Evolutionary conservation across 225 moss, liverwort and hornwort species (phyloP).

Genomic region (Thuidium tamariscinum): DNA sequence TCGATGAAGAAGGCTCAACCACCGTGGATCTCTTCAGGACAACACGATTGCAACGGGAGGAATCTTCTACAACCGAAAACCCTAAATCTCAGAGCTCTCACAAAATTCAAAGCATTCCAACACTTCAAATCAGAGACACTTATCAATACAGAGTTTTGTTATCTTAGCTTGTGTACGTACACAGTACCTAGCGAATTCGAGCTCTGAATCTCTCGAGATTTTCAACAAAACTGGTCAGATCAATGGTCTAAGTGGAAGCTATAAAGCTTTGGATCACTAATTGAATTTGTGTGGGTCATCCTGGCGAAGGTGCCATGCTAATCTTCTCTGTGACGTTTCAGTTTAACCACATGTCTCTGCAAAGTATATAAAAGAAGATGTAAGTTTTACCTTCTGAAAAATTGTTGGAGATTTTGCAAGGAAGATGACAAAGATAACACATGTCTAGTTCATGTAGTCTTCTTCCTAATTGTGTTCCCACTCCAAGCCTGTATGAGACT

Average conservation of each 20-base stretch:
- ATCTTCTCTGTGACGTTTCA: conserved; percentile 44
- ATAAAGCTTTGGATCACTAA: not conserved
- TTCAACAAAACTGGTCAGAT: not conserved
- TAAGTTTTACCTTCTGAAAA: too few species aligned
- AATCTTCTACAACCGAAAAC: not conserved
- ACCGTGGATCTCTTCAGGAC: not conserved
- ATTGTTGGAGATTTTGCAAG: too few species aligned
- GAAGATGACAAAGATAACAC: too few species aligned
- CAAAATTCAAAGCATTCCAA: not conserved
- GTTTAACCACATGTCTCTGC: conserved; percentile 33
- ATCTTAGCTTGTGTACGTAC: not conserved
- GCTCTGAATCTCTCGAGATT: not conserved
- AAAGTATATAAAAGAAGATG: too few species aligned
- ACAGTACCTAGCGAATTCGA: not conserved
- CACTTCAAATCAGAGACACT: not conserved
- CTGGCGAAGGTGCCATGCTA: conserved; percentile 39
- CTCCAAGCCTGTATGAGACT: too few species aligned
- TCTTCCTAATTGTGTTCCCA: too few species aligned
- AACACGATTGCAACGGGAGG: not conserved
- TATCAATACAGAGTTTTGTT: not conserved
- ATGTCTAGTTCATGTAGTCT: too few species aligned
- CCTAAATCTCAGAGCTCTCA: not conserved
- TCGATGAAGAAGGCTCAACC: not conserved
- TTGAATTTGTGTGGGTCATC: conserved; percentile 36
- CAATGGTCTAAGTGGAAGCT: not conserved